Base-by-base conservation (phyloP, 2,329 filamentous ascomycete genomes). In the Colletotrichum tanaceti region DNA sequence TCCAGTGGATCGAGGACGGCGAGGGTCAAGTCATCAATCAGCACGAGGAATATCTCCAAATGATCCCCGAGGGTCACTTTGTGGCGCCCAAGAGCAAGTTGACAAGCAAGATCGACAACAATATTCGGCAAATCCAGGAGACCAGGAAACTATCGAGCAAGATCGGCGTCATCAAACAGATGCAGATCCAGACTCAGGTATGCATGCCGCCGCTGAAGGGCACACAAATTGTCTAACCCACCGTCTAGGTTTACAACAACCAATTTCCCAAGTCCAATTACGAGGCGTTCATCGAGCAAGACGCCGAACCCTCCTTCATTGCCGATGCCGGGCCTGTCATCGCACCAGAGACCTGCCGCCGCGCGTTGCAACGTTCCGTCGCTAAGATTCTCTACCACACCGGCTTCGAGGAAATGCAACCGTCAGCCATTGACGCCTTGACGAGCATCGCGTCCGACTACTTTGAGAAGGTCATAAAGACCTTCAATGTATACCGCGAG, bases 141-240 rank as follows among this genome's bases (percentile, higher is more conserved):
- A 99, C 96, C 0, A 88, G 96, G 73, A 98, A 98, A 77, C 87
- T 99, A 38, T 97, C 94, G 75, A 94, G 94, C 13, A 99, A 98
- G 81, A 97, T 99, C 77, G 91, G 93, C 57, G 93, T 99, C 70
- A 96, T 99, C 77, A 99, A 98, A 83, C 96, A 99, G 82, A 99
- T 99, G 96, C 96, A 99, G 81, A 89, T 98, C 62, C 96, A 99
- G 79, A 93, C 94, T 59, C 96, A 98, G 87, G 93, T 93, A 87
- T 77, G 83, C 75, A 58, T 38, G 35, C 46, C 9, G 57, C 43
- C n/a, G 18, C 18, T 16, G 32, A 24, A 32, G 14, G 39, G 50
- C 22, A 41, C 20, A 41, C 16, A n/a, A 7, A 38, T 66, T 53
- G 32, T 38, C 10, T 66, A 39, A 39, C 52, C n/a, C 38, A 38